These are phyloP conservation scores for Xylariales sp. DNA, from an alignment of 2,329 filamentous ascomycete genomes.

Conservation along the genomic window DNA sequence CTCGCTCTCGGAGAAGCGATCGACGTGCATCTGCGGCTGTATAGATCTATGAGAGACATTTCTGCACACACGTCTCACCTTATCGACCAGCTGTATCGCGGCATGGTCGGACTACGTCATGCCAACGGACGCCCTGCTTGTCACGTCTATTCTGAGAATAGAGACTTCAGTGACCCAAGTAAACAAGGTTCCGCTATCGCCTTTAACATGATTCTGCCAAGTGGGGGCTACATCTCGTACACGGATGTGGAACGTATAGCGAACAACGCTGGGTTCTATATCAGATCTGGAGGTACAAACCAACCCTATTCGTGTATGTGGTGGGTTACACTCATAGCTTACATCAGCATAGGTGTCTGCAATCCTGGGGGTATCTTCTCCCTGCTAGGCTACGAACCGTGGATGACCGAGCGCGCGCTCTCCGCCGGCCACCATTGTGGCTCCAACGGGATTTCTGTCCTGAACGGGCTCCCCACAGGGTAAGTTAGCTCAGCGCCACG, in stretches of 20 bases:
- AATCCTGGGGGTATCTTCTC: slow-evolving; percentile 60
- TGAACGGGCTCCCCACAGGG: slow-evolving; percentile 66
- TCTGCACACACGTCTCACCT: slow-evolving; percentile 69
- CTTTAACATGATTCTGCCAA: slow-evolving; percentile 68
- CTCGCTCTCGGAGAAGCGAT: slow-evolving; percentile 71
- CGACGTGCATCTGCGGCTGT: slow-evolving; percentile 65
- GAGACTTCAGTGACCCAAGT: slow-evolving; percentile 61
- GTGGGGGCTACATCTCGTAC: slow-evolving; percentile 67
- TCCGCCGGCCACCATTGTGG: slow-evolving; percentile 69
- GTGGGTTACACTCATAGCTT: slow-evolving; percentile 19
- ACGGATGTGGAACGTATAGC: slow-evolving; percentile 69
- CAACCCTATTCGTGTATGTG: background rate
- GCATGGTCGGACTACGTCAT: slow-evolving; percentile 62
- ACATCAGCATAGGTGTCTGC: slow-evolving; percentile 55
- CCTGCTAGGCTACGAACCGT: slow-evolving; percentile 62
- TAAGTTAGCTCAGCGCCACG: slow-evolving; percentile 43
- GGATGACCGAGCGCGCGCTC: slow-evolving; percentile 66
- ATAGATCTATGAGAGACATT: slow-evolving; percentile 67
- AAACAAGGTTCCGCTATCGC: slow-evolving; percentile 71
- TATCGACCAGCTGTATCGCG: slow-evolving; percentile 60
- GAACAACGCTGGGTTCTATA: slow-evolving; percentile 65
- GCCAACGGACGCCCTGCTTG: slow-evolving; percentile 63
- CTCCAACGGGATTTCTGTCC: slow-evolving; percentile 63
- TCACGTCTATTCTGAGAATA: slow-evolving; percentile 66
- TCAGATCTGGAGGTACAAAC: slow-evolving; percentile 66